phyloP scores from a whole-genome alignment of 1,139 yeast genomes.

The Debaryomyces udenii region DNA sequence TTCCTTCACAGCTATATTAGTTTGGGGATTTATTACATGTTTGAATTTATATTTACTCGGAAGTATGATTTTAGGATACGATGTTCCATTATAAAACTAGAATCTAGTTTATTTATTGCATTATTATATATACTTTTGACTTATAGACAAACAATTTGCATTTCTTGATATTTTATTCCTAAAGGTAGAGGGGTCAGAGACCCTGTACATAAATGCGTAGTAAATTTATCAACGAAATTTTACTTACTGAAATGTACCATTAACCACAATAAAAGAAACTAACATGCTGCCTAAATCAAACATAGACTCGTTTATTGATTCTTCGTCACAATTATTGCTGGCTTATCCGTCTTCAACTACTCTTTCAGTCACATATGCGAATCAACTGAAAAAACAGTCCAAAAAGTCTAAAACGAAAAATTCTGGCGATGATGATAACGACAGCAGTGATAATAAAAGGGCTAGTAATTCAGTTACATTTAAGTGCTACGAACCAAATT shows the following conservation, averaged over 20 bases:
- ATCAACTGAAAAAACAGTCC: constrained; percentile 26
- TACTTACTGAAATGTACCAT: constrained; percentile 1
- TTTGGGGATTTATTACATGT: constrained; percentile 56
- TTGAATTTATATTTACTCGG: constrained; percentile 54
- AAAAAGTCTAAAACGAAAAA: constrained; percentile 28
- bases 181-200: neutral
- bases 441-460: constrained; percentile 17
- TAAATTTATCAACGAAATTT: constrained; percentile 7
- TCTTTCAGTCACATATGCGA: constrained; percentile 43
- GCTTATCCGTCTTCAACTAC: constrained; percentile 44
- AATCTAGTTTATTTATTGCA: constrained; percentile 2
- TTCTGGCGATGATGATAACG: constrained; percentile 21
- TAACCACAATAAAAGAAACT: too few species aligned
- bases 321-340: constrained; percentile 35
- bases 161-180: neutral
- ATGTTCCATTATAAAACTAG: constrained; percentile 33
- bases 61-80: constrained; percentile 49
- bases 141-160: constrained; percentile 8
- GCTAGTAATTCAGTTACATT: constrained; percentile 52
- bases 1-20: constrained; percentile 44
- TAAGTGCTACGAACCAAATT: constrained; percentile 71
- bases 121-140: constrained; percentile 1
- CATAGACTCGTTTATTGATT: constrained; percentile 41
- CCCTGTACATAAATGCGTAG: constrained; percentile 2
- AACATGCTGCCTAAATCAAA: constrained; percentile 13